Conservation (phyloP, 1,284 basidiomycete species). For the Hortiboletus rubellus region DNA sequence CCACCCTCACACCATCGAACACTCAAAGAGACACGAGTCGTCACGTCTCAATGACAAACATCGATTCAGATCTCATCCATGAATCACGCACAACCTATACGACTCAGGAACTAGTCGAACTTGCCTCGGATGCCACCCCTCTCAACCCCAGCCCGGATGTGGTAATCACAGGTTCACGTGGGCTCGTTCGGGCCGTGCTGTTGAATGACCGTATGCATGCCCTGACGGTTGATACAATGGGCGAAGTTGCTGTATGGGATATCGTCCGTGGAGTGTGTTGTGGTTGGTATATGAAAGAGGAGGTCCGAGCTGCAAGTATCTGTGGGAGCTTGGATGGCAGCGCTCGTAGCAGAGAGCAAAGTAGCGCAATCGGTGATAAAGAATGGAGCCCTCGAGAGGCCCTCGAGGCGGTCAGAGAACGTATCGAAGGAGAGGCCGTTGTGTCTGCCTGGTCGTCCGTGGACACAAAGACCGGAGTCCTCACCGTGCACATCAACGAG, state of each 20-base stretch:
- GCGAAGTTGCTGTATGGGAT: slow-evolving; percentile 92
- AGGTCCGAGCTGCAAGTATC: slow-evolving; percentile 58
- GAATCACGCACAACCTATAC: slow-evolving; percentile 57
- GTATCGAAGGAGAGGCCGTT: slow-evolving; percentile 91
- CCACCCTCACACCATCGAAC: slow-evolving; percentile 41
- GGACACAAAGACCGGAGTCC: slow-evolving; percentile 87
- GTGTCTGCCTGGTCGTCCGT: slow-evolving; percentile 85
- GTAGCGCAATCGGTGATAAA: slow-evolving; percentile 35
- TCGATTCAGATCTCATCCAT: slow-evolving; percentile 25
- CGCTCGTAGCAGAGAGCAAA: slow-evolving; percentile 29
- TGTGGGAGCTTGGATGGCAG: slow-evolving; percentile 40
- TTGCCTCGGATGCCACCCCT: slow-evolving; percentile 79
- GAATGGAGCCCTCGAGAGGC: slow-evolving; percentile 76
- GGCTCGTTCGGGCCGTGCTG: slow-evolving; percentile 80
- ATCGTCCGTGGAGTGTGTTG: slow-evolving; percentile 78
- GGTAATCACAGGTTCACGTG: slow-evolving; percentile 75
- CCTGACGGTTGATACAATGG: slow-evolving; percentile 85
- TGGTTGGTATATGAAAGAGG: slow-evolving; percentile 67
- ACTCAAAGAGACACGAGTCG: slow-evolving; percentile 26
- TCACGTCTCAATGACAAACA: slow-evolving; percentile 20
- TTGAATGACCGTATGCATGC: slow-evolving; percentile 93
- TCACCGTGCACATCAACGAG: slow-evolving; percentile 88
- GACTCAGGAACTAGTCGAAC: slow-evolving; percentile 66
- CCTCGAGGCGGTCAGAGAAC: slow-evolving; percentile 81
- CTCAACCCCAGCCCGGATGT: slow-evolving; percentile 62